A percentile compares a stretch with the other conserved stretches of the same genome.
These are phyloP conservation scores for Oxyria digyna DNA, from an alignment of 148 eudicot genomes.

Conservation along the genomic window DNA sequence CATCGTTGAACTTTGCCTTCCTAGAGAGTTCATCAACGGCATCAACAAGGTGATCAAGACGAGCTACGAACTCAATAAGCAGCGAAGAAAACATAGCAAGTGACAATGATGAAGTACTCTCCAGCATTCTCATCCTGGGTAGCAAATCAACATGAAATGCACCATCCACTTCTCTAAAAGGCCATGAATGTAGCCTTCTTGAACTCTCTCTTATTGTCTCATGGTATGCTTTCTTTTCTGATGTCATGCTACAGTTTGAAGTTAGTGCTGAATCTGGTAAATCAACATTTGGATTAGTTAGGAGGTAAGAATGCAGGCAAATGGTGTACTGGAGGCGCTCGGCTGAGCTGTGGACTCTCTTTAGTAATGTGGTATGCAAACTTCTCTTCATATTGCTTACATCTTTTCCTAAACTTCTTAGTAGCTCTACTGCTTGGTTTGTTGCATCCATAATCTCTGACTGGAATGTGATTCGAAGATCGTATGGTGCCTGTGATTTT, in stretches of 20 bases:
- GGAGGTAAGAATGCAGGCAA: slow-evolving; percentile 35
- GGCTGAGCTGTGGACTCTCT: slow-evolving; percentile 26
- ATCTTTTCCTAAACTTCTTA: slow-evolving; percentile 39
- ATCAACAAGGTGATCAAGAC: slow-evolving; percentile 57
- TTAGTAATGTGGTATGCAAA: slow-evolving; percentile 24
- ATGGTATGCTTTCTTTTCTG: slow-evolving; percentile 18
- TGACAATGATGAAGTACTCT: slow-evolving; percentile 38
- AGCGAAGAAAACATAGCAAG: slow-evolving; percentile 44
- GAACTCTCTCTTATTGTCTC: slow-evolving; percentile 40
- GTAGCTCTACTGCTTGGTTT: slow-evolving; percentile 37
- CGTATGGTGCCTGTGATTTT: slow-evolving; percentile 39
- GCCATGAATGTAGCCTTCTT: slow-evolving; percentile 46
- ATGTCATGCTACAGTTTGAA: slow-evolving; percentile 9
- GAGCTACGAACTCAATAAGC: slow-evolving; percentile 52
- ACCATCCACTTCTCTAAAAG: slow-evolving; percentile 33
- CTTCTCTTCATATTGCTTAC: slow-evolving; percentile 31
- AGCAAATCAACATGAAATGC: slow-evolving; percentile 16
- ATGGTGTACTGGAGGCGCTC: slow-evolving; percentile 41
- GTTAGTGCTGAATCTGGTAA: slow-evolving; percentile 11
- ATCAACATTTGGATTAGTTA: slow-evolving; percentile 20
- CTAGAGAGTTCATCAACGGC: slow-evolving; percentile 42
- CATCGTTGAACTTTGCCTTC: slow-evolving; percentile 42
- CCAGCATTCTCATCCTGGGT: slow-evolving; percentile 30
- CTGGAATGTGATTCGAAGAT: slow-evolving; percentile 32
- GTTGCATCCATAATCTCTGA: slow-evolving; percentile 43